A percentile compares a stretch with the other conserved stretches of the same genome.
phyloP scores from a whole-genome alignment of 495 filamentous ascomycete species.

The Daldinia decipiens region DNA sequence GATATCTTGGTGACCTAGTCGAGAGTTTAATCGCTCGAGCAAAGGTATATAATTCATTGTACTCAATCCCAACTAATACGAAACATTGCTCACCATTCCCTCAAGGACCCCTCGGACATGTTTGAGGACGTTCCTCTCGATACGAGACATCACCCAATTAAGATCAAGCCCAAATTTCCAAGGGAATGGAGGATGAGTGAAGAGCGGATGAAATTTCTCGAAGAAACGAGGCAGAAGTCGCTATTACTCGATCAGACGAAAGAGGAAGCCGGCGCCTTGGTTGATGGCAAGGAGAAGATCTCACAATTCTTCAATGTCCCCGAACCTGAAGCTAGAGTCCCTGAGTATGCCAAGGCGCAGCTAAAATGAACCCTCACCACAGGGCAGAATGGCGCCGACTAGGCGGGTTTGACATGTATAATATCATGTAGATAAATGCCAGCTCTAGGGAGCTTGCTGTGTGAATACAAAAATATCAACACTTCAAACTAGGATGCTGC shows the following conservation, averaged over 20 bases:
- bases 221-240: constrained; percentile 63
- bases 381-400: constrained; percentile 5
- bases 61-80: not conserved
- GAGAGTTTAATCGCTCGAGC: constrained; percentile 77
- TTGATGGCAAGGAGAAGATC: constrained; percentile 67
- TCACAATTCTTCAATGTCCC: constrained; percentile 51
- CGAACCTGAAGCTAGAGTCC: constrained; percentile 10
- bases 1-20: constrained; percentile 84
- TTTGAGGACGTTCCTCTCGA: constrained; percentile 93
- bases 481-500: not conserved
- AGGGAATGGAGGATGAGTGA: constrained; percentile 81
- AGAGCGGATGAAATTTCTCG: constrained; percentile 71
- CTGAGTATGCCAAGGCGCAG: constrained; percentile 48
- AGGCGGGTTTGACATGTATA: constrained; percentile 18
- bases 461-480: constrained; percentile 20
- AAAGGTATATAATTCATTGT: constrained; percentile 58
- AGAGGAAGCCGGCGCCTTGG: constrained; percentile 57
- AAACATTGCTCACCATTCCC: constrained; percentile 17
- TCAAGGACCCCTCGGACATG: constrained; percentile 73
- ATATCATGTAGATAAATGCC: constrained; percentile 12
- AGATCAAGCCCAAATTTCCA: constrained; percentile 77
- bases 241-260: constrained; percentile 59
- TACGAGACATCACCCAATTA: constrained; percentile 83
- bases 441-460: constrained; percentile 7
- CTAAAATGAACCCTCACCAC: not conserved